A percentile compares a stretch with the other conserved stretches of the same genome.
Evolutionary conservation across 129 eudicot genomes (phyloP).

Genomic region (Helianthus tuberosus): DNA sequence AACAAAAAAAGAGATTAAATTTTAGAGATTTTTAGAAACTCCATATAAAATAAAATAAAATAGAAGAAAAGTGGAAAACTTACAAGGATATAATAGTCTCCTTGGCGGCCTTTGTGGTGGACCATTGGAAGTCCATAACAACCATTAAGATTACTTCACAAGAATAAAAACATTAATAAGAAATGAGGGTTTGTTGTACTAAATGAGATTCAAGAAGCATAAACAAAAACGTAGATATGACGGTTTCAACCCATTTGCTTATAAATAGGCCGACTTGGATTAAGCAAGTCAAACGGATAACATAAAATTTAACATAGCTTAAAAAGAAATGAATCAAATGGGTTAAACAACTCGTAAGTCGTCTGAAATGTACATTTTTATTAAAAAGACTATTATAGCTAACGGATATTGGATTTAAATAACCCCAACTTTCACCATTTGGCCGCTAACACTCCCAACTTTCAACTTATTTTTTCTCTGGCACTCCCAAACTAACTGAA

Average conservation of each 20-base stretch:
- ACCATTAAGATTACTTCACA: constrained; percentile 66
- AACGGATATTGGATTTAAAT: background rate
- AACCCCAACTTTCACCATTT: no score
- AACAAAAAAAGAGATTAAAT: background rate
- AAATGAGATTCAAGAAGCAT: background rate
- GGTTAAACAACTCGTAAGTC: background rate
- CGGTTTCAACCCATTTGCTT: background rate
- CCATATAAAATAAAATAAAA: background rate
- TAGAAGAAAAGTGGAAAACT: constrained; percentile 11
- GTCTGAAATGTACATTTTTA: background rate
- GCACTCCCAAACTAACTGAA: no score
- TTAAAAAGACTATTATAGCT: background rate
- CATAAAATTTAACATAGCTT: background rate
- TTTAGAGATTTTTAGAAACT: background rate
- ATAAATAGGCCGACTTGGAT: background rate
- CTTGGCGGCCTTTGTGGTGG: constrained; percentile 85
- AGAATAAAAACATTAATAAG: constrained; percentile 11
- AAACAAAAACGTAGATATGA: background rate
- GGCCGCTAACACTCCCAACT: no score
- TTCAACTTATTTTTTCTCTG: no score
- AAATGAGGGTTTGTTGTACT: background rate
- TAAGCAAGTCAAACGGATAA: background rate
- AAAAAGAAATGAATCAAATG: background rate
- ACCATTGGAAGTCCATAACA: constrained; percentile 90
- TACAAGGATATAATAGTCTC: constrained; percentile 89